A percentile compares a stretch with the other conserved stretches of the same genome.
These are phyloP conservation scores for Physcomitrium patens DNA, from an alignment of 225 moss, liverwort and hornwort species.

Conservation along the genomic window DNA sequence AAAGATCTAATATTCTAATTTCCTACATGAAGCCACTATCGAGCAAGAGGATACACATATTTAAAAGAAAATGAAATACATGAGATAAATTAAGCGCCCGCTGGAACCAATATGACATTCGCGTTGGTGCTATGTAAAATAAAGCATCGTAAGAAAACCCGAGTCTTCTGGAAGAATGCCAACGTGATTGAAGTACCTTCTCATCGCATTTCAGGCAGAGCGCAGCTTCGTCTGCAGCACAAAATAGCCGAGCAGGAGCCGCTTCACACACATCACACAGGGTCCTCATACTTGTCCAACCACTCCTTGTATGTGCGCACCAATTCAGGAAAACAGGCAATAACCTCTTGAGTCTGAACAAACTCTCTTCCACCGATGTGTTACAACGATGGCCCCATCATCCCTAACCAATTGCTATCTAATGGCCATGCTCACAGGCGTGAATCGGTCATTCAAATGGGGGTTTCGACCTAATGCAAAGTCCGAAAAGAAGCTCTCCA, in stretches of 20 bases:
- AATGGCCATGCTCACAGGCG: not conserved
- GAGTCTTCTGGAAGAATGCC: not conserved
- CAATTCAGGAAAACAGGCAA: not conserved
- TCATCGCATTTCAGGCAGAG: conserved; percentile 89
- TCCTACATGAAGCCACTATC: no score
- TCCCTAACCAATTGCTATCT: conserved; percentile 14
- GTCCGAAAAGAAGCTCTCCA: not conserved
- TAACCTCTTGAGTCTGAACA: not conserved
- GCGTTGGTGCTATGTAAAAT: not conserved
- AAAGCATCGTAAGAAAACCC: not conserved
- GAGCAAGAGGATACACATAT: no score
- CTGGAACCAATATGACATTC: not conserved
- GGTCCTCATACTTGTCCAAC: conserved; percentile 67
- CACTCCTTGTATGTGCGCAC: not conserved
- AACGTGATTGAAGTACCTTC: conserved; percentile 54
- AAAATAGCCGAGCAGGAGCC: conserved; percentile 86
- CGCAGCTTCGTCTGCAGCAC: conserved; percentile 99
- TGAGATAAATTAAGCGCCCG: not conserved
- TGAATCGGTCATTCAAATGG: no score
- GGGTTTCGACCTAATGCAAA: not conserved
- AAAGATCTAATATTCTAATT: not conserved
- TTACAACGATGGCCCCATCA: not conserved
- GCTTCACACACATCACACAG: conserved; percentile 97
- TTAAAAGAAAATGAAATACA: not conserved
- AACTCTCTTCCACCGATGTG: not conserved